phyloP scores from a whole-genome alignment of 305 asterid species.

The Solanum aculeatissimum region DNA sequence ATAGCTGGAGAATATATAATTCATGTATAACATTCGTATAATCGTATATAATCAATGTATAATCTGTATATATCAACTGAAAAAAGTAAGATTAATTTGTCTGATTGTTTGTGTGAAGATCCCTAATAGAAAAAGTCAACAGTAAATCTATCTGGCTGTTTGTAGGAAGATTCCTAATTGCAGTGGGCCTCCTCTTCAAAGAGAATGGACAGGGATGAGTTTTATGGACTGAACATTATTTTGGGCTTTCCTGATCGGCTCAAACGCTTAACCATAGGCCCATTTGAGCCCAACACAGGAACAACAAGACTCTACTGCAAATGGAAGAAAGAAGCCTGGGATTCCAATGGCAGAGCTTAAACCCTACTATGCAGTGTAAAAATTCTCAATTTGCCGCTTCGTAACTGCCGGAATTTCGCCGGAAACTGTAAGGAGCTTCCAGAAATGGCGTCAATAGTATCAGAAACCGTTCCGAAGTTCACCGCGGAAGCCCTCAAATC shows the following conservation, averaged over 20 bases:
- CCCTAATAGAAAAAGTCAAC: not conserved
- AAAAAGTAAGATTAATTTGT: not conserved
- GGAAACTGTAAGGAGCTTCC: not conserved
- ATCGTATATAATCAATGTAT: not conserved
- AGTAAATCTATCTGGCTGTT: not conserved
- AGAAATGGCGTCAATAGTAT: constrained; percentile 41
- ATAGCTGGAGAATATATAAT: too few species aligned
- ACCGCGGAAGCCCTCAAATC: constrained; percentile 69
- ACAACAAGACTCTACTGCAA: not conserved
- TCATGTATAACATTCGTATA: not conserved
- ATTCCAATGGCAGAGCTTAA: not conserved
- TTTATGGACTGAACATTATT: not conserved
- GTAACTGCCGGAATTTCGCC: not conserved
- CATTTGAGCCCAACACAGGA: not conserved
- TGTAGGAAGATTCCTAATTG: not conserved
- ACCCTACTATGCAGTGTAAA: not conserved
- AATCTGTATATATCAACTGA: not conserved
- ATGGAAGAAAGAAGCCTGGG: not conserved
- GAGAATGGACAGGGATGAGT: not conserved
- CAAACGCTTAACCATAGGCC: not conserved
- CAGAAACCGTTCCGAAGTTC: constrained; percentile 62
- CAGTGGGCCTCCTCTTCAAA: not conserved
- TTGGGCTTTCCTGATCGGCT: not conserved
- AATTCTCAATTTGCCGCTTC: not conserved
- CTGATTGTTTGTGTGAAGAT: not conserved